Evolutionary conservation across 2,329 filamentous ascomycete species (phyloP), one percentile per base, ranked within the genome.

Genomic region (Aurifilum marmelostoma): DNA sequence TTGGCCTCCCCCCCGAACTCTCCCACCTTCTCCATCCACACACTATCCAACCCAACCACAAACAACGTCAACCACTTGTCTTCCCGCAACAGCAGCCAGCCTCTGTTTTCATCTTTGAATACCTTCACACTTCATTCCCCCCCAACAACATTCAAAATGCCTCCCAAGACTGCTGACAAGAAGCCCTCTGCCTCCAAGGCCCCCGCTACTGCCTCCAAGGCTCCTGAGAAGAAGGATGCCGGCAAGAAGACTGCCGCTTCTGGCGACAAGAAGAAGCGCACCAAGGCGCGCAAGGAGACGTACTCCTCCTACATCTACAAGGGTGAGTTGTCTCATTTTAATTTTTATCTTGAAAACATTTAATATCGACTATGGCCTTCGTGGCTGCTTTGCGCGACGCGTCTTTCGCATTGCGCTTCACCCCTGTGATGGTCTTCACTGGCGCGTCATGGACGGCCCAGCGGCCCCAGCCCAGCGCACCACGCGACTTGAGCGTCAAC

Each of bases 231-330:
- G 92, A 97, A 98, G 91, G 95, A 98, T 86, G 96, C 95, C 74
- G 96, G 95, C 88, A 99, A 99, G 93, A 99, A 98, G 92, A 98
- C 96, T 63, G 93, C 95, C 71, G 90, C 94, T 72, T 90, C 93
- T 80, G 96, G 96, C 74, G 96, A 98, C 78, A 98, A 98, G 94
- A 99, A 99, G 93, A 99, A 98, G 94, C 93, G 96, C 81, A 97
- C 94, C 87, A 99, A 99, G 94, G 93, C 94, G 76, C 91, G 96
- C 86, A 98, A 98, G 92, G 96, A 99, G 89, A 99, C 96, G n/a
- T 99, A 99, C 88, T 97, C 92, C 76, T 97, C 93, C 68, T 99
- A 99, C 90, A 99, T 99, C 86, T 99, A 98, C 92, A 99, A 98
- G 89, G 96, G 95, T 97, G 80, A 83, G 89, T 80, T 68, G 27